phyloP scores from a whole-genome alignment of 2,329 filamentous ascomycete species.

The Davidsoniella eucalypti region DNA sequence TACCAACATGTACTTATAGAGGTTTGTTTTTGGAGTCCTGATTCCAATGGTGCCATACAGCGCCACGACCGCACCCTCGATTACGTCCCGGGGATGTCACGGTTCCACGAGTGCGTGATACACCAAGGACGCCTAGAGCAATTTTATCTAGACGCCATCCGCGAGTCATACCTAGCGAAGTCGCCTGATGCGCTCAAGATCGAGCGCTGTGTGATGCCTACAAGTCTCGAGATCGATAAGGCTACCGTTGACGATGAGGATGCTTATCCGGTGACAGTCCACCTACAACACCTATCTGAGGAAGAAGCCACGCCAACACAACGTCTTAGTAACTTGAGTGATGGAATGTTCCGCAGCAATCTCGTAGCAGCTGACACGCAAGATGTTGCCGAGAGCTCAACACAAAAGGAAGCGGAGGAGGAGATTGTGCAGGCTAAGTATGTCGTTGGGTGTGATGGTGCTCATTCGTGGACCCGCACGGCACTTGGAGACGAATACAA shows the following conservation, averaged over 20 bases:
- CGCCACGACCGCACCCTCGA: constrained; percentile 46
- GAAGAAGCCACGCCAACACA: constrained; percentile 36
- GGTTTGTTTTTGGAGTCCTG: constrained; percentile 41
- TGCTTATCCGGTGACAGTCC: constrained; percentile 44
- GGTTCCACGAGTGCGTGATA: constrained; percentile 49
- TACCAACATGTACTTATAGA: background rate
- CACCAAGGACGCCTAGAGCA: constrained; percentile 57
- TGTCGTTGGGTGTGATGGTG: constrained; percentile 52
- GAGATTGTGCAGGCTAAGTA: constrained; percentile 32
- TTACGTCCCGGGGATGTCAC: constrained; percentile 42
- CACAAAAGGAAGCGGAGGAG: constrained; percentile 9
- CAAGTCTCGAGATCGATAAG: constrained; percentile 37
- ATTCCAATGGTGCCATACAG: constrained; percentile 36
- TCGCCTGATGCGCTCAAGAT: constrained; percentile 26
- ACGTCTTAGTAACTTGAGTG: constrained; percentile 14
- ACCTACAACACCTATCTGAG: constrained; percentile 38
- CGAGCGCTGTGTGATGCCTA: constrained; percentile 43
- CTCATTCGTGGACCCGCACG: constrained; percentile 47
- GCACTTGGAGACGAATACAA: constrained; percentile 30
- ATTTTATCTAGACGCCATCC: constrained; percentile 47
- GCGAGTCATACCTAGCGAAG: constrained; percentile 28
- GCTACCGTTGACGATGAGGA: constrained; percentile 29
- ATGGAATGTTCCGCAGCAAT: constrained; percentile 45
- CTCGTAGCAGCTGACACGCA: constrained; percentile 39
- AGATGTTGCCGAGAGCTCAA: constrained; percentile 23